phyloP scores from a whole-genome alignment of 805 yeast genomes.

The Lipomyces japonicus region DNA sequence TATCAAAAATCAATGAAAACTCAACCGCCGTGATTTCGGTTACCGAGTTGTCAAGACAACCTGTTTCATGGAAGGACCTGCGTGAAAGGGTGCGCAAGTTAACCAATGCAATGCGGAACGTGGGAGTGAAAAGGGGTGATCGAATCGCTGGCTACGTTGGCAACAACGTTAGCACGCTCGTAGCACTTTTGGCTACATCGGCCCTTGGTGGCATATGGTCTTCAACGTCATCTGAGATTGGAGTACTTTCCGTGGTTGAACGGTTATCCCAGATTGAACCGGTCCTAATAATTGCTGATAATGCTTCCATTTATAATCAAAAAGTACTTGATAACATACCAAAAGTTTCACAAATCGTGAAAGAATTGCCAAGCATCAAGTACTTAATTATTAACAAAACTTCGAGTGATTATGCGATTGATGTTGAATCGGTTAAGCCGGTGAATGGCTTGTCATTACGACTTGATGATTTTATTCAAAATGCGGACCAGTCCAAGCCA shows the following conservation, averaged over 20 bases:
- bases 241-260: conserved; percentile 28
- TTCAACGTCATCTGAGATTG: conserved; percentile 31
- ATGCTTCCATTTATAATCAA: conserved; percentile 28
- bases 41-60: conserved; percentile 16
- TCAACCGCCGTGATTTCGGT: conserved; percentile 28
- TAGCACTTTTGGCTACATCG: conserved; percentile 27
- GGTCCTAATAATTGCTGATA: conserved; percentile 25
- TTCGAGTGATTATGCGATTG: conserved; percentile 1
- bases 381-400: conserved; percentile 19
- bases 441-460: conserved; percentile 2
- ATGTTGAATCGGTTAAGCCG: conserved; percentile 12
- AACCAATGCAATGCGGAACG: conserved; percentile 17
- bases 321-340: conserved; percentile 23
- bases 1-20: conserved; percentile 19
- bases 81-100: conserved; percentile 26
- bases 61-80: conserved; percentile 25
- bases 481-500: conserved; percentile 4
- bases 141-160: conserved; percentile 30
- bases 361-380: conserved; percentile 12
- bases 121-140: conserved; percentile 28
- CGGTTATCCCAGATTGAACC: conserved; percentile 30
- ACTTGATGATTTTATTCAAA: conserved; percentile 4
- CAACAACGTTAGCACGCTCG: conserved; percentile 28
- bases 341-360: conserved; percentile 24
- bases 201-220: conserved; percentile 31